These are phyloP conservation scores for Phytophthora agathidicida DNA, from an alignment of 352 stramenopile genomes.

Conservation along the genomic window DNA sequence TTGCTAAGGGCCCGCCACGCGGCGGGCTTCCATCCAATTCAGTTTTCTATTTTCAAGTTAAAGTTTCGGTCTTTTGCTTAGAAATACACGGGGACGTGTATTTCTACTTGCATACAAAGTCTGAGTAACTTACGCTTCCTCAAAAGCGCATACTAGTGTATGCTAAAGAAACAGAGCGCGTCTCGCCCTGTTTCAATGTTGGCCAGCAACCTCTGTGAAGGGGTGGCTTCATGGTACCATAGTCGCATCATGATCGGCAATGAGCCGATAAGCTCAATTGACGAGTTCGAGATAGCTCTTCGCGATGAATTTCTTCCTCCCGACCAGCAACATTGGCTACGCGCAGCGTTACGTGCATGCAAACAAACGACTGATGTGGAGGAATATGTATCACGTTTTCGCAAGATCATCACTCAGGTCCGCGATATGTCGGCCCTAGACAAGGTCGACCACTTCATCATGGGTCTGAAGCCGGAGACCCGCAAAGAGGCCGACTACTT, in stretches of 20 bases:
- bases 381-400: slow-evolving; percentile 27
- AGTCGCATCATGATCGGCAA: slow-evolving; percentile 10
- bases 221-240: slow-evolving; percentile 12
- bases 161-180: no score
- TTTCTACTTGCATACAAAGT: no score
- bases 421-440: slow-evolving; percentile 27
- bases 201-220: slow-evolving; percentile 6
- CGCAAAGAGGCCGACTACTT: slow-evolving; percentile 6
- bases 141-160: no score
- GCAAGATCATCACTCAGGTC: slow-evolving; percentile 26
- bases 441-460: slow-evolving; percentile 26
- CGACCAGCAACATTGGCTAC: slow-evolving; percentile 30
- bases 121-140: no score
- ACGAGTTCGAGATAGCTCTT: slow-evolving; percentile 15
- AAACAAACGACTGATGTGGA: slow-evolving; percentile 9
- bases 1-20: no score
- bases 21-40: no score
- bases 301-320: slow-evolving; percentile 24
- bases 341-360: slow-evolving; percentile 10
- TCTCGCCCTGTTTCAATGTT: no score
- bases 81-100: no score
- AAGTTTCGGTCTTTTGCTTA: no score
- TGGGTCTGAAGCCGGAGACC: slow-evolving; percentile 2
- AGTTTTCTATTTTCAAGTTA: no score
- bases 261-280: no score